Evolutionary conservation across 2,329 filamentous ascomycete genomes (phyloP).

Genomic region (Pseudogymnoascus sp.): DNA sequence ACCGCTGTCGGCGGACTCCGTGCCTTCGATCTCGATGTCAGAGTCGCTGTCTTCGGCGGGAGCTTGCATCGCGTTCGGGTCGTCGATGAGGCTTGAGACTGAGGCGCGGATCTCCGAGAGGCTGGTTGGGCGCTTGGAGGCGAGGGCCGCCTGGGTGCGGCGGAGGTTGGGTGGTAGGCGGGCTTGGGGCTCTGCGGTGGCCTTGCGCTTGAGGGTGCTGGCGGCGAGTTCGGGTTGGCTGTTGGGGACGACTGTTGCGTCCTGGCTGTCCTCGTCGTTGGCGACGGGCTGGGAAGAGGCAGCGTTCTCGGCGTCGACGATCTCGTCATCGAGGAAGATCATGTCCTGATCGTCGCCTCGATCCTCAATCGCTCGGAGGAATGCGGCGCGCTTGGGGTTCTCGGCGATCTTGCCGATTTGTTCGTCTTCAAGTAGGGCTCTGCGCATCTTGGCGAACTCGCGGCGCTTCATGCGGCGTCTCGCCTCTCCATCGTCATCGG

Average conservation of each 20-base stretch:
- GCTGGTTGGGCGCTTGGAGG: conserved; percentile 61
- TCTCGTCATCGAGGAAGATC: conserved; percentile 59
- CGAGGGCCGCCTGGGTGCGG: conserved; percentile 46
- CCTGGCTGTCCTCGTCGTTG: conserved; percentile 23
- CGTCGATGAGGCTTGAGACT: conserved; percentile 75
- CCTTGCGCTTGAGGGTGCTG: conserved; percentile 34
- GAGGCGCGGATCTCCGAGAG: conserved; percentile 77
- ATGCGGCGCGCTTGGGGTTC: conserved; percentile 83
- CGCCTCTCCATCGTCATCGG: conserved; percentile 77
- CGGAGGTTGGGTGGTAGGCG: conserved; percentile 55
- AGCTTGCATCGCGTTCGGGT: conserved; percentile 43
- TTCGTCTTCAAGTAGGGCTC: conserved; percentile 79
- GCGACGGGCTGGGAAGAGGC: conserved; percentile 29
- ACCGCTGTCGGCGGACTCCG: background rate
- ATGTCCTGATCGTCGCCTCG: conserved; percentile 62
- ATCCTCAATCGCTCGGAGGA: conserved; percentile 85
- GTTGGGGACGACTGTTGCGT: conserved; percentile 34
- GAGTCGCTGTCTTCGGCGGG: conserved; percentile 45
- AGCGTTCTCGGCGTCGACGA: conserved; percentile 32
- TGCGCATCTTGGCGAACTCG: conserved; percentile 87
- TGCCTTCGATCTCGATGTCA: conserved; percentile 41
- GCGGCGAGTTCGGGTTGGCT: conserved; percentile 39
- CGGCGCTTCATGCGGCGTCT: conserved; percentile 73
- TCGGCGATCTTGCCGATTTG: conserved; percentile 84
- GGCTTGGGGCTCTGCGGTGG: conserved; percentile 36